These are phyloP conservation scores for Bipolaris zeicola DNA, from an alignment of 2,329 filamentous ascomycete species.

Conservation along the genomic window DNA sequence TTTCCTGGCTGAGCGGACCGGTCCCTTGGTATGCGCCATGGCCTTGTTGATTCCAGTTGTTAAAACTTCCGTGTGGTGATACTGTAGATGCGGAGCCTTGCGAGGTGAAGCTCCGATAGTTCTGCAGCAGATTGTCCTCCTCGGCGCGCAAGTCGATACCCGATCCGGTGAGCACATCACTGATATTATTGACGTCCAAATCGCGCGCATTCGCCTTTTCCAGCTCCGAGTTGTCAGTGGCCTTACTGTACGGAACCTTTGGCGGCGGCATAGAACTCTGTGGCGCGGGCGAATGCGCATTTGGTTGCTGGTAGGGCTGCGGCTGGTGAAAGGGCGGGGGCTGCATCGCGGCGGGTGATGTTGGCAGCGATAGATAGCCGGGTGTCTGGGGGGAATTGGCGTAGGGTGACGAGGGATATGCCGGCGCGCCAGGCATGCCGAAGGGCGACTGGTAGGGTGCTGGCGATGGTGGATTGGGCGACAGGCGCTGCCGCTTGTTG, in stretches of 20 bases:
- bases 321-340: slow-evolving; percentile 58
- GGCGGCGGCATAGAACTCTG: slow-evolving; percentile 64
- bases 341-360: slow-evolving; percentile 39
- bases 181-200: slow-evolving; percentile 71
- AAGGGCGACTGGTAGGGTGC: slow-evolving; percentile 51
- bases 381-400: slow-evolving; percentile 40
- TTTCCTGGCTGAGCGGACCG: slow-evolving; percentile 57
- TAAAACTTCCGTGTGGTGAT: slow-evolving; percentile 55
- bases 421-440: slow-evolving; percentile 53
- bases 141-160: slow-evolving; percentile 88
- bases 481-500: slow-evolving; percentile 74
- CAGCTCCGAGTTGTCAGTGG: slow-evolving; percentile 49
- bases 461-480: slow-evolving; percentile 67
- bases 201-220: slow-evolving; percentile 62
- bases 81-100: slow-evolving; percentile 42
- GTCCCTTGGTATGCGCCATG: slow-evolving; percentile 49
- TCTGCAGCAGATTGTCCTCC: slow-evolving; percentile 77
- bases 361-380: slow-evolving; percentile 39
- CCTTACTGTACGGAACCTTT: slow-evolving; percentile 61
- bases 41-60: slow-evolving; percentile 49
- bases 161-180: slow-evolving; percentile 81
- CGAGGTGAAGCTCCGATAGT: slow-evolving; percentile 60
- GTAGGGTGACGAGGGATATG: slow-evolving; percentile 45
- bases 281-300: slow-evolving; percentile 28
- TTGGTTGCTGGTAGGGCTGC: slow-evolving; percentile 49